These are phyloP conservation scores for Angophora floribunda DNA, from an alignment of 345 rosid genomes.

Conservation along the genomic window DNA sequence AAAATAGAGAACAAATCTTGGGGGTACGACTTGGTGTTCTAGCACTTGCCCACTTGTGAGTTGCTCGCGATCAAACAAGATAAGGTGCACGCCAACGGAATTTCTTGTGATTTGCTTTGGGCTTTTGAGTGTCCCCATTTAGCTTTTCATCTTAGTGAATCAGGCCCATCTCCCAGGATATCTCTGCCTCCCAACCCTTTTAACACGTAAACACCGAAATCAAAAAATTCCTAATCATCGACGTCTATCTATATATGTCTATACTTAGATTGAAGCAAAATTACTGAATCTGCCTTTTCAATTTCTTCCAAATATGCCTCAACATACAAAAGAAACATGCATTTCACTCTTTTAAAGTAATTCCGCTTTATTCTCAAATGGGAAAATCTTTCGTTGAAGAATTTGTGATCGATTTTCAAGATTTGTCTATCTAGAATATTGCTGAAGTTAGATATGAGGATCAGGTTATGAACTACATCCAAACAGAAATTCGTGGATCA, in stretches of 20 bases:
- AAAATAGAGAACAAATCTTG: too few relatives aligned
- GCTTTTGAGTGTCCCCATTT: background rate
- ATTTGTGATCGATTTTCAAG: too few relatives aligned
- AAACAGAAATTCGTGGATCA: background rate
- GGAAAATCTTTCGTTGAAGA: too few relatives aligned
- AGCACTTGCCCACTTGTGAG: background rate
- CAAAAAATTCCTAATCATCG: rapidly evolving
- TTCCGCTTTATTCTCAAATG: too few relatives aligned
- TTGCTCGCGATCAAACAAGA: too few relatives aligned
- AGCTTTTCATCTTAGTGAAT: background rate
- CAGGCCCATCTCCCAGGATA: background rate
- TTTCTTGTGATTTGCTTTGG: background rate
- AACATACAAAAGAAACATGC: too few relatives aligned
- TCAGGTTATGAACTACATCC: background rate
- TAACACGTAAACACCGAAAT: background rate
- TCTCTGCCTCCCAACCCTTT: background rate
- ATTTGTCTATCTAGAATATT: background rate
- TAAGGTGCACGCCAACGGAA: background rate
- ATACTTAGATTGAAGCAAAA: too few relatives aligned
- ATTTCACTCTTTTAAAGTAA: too few relatives aligned
- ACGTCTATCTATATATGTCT: background rate
- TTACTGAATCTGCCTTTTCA: background rate
- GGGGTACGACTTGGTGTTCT: background rate
- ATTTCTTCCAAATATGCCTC: background rate
- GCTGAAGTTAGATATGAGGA: background rate